Conservation (phyloP, 345 rosid genomes). For the Citrus inodora region DNA sequence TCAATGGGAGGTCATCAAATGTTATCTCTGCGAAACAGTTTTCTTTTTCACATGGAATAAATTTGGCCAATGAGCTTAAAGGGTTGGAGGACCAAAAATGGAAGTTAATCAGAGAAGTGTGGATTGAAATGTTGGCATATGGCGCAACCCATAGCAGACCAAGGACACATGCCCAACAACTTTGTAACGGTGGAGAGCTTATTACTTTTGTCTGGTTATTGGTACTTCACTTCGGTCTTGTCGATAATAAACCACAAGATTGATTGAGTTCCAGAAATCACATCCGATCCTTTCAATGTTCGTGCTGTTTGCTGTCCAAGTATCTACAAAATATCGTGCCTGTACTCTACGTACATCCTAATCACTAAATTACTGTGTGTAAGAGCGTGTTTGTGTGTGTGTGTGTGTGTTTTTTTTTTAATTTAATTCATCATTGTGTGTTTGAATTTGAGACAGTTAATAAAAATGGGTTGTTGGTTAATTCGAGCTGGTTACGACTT, state of each 20-base stretch:
- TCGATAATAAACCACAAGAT: slow-evolving; percentile 5
- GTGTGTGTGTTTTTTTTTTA: too few relatives aligned
- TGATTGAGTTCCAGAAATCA: too few relatives aligned
- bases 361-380: too few relatives aligned
- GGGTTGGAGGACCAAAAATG: slow-evolving; percentile 24
- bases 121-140: slow-evolving; percentile 58
- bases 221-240: slow-evolving; percentile 71
- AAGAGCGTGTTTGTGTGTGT: too few relatives aligned
- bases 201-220: slow-evolving; percentile 60
- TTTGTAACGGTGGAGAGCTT: slow-evolving; percentile 68
- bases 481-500: too few relatives aligned
- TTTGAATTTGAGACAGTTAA: too few relatives aligned
- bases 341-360: too few relatives aligned
- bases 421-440: too few relatives aligned
- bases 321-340: too few relatives aligned
- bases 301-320: too few relatives aligned
- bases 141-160: slow-evolving; percentile 62
- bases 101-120: slow-evolving; percentile 48
- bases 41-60: background rate
- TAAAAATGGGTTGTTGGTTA: too few relatives aligned
- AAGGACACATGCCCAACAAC: slow-evolving; percentile 52
- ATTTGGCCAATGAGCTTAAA: slow-evolving; percentile 47
- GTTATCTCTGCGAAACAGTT: slow-evolving; percentile 14
- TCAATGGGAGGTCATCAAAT: slow-evolving; percentile 16
- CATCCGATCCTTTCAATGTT: too few relatives aligned